Base-by-base conservation (phyloP, 2,329 filamentous ascomycete species). In the Cryphonectria radicalis region DNA sequence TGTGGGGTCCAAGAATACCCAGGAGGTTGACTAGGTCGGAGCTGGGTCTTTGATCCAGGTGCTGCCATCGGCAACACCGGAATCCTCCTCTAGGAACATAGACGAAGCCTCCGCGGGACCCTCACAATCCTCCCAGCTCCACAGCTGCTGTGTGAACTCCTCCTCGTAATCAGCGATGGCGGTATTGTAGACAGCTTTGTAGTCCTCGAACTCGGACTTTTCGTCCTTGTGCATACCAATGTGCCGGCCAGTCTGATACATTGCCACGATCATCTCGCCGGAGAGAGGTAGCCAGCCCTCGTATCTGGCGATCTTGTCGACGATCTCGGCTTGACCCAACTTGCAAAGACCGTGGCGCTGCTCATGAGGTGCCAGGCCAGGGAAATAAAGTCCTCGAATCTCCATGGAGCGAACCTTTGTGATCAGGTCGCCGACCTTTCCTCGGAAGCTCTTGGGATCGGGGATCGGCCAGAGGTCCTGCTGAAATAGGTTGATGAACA, bases 1-100 rank as follows among this genome's bases (percentile, higher is more conserved):
- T 37, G 35, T 14, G 35, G 59, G 82, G 22, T 73, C 84, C 40
- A 81, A 81, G 1, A 76, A 25, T 66, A 6, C 28, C 25, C 40
- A 13, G 37, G 11, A 22, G 7, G 6, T n/a, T 50, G 46, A 28
- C 17, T 14, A 70, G n/a, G 8, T 50, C 37, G 62, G 43, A 2
- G 59, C 53, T 25, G 68, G 59, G 19, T 42, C 28, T 17, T 66
- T 57, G 42, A 37, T 28, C 14, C 35, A 70, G 35, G 22, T 53
- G 25, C 62, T 57, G 19, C 40, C 60, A 11, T 68, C 68, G 11
- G 25, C 63, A 14, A 72, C 42, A 5, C 68, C 55, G 8, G 68
- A 70, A 4, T 72, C 68, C 13, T 72, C 68, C 22, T 35, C 50
- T 8, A 25, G 17, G 22, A 37, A 60, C 1, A 25, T 46, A 6